phyloP scores from a whole-genome alignment of 805 yeast species.

The Lipomyces lipofer region DNA sequence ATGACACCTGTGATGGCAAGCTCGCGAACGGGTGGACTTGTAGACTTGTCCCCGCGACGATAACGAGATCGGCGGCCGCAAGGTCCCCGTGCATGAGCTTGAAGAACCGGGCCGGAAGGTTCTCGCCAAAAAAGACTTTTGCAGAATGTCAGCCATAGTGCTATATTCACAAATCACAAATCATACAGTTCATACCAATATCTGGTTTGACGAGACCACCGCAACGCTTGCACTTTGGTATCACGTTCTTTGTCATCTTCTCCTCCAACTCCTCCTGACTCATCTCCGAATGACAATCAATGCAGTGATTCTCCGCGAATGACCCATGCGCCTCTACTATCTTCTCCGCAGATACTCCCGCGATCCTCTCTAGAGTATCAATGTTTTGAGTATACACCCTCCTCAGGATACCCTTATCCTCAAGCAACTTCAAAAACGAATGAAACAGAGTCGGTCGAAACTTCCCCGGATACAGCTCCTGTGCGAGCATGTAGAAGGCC shows the following conservation, averaged over 20 bases:
- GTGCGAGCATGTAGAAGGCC: conserved; percentile 82
- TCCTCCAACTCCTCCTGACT: conserved; percentile 35
- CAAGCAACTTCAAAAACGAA: conserved; percentile 63
- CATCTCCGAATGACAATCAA: conserved; percentile 65
- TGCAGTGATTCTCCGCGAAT: conserved; percentile 81
- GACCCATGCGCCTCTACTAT: conserved; percentile 95
- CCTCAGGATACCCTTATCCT: conserved; percentile 59
- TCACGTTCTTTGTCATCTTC: conserved; percentile 33
- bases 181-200: conserved; percentile 51
- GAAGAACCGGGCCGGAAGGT: conserved; percentile 70
- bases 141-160: too few species aligned
- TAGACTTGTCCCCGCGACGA: conserved; percentile 90
- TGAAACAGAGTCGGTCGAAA: conserved; percentile 84
- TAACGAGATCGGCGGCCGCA: conserved; percentile 60
- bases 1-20: conserved; percentile 58
- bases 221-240: conserved; percentile 60
- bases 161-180: too few species aligned
- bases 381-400: conserved; percentile 91
- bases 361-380: conserved; percentile 84
- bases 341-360: conserved; percentile 65
- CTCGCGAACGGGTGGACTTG: conserved; percentile 90
- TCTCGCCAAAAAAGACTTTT: conserved; percentile 80
- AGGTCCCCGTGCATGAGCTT: conserved; percentile 63
- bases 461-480: conserved; percentile 85
- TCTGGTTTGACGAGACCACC: conserved; percentile 84